Evolutionary conservation across 257 asterid species (phyloP).

Genomic region (Ophiorrhiza pumila): DNA sequence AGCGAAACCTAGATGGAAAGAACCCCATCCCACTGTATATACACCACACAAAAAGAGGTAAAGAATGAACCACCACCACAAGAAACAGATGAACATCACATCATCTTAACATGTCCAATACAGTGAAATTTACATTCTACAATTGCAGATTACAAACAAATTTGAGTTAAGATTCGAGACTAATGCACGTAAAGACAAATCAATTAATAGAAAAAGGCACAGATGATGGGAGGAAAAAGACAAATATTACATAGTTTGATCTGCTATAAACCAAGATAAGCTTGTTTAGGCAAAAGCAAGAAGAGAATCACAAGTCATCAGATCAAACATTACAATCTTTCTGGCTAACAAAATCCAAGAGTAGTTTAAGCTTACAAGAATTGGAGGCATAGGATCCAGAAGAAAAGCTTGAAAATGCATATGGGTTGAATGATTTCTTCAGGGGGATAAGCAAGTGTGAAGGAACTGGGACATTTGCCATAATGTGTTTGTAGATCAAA

Average conservation of each 20-base stretch:
- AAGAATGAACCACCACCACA: background rate
- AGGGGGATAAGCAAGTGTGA: conserved; percentile 67
- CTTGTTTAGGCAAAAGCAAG: background rate
- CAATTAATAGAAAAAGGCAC: background rate
- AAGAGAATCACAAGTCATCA: background rate
- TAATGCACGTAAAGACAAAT: background rate
- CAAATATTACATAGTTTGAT: background rate
- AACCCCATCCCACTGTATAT: conserved; percentile 79
- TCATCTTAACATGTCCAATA: background rate
- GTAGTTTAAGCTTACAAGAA: conserved; percentile 44
- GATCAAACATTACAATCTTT: background rate
- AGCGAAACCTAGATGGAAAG: conserved; percentile 75
- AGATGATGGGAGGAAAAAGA: background rate
- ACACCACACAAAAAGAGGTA: background rate
- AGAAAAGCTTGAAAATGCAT: conserved; percentile 42
- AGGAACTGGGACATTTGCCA: conserved; percentile 83
- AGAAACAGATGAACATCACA: background rate
- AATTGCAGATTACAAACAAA: background rate
- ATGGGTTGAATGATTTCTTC: conserved; percentile 62
- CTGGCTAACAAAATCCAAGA: background rate
- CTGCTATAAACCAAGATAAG: background rate
- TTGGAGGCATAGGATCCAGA: conserved; percentile 59
- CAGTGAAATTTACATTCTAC: background rate
- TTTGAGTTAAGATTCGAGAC: background rate
- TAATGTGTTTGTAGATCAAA: conserved; percentile 72